phyloP scores from a whole-genome alignment of 768 basidiomycete genomes.

The Gymnopilus junonius region DNA sequence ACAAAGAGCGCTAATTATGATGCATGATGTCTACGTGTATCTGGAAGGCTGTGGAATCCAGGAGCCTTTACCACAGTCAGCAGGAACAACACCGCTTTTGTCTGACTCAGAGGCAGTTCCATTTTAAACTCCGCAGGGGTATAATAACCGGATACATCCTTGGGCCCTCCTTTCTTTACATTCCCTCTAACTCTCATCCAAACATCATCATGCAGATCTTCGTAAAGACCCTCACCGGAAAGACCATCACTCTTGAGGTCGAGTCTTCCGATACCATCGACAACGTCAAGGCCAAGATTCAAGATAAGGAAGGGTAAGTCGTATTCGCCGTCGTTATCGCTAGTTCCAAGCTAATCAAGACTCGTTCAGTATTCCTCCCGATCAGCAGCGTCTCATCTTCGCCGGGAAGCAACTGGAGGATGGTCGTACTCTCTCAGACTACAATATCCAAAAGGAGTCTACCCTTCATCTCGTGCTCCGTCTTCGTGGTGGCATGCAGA shows the following conservation, averaged over 20 bases:
- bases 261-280: constrained; percentile 75
- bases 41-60: constrained; percentile 1
- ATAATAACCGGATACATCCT: constrained; percentile 31
- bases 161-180: constrained; percentile 7
- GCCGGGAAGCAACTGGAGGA: constrained; percentile 88
- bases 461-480: constrained; percentile 60
- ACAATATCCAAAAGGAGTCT: constrained; percentile 70
- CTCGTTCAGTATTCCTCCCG: constrained; percentile 64
- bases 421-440: constrained; percentile 73
- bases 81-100: no score
- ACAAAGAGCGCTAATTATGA: background rate
- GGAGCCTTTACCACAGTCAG: background rate
- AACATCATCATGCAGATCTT: constrained; percentile 83
- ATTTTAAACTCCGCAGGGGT: constrained; percentile 43
- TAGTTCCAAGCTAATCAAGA: constrained; percentile 12
- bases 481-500: constrained; percentile 69
- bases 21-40: background rate
- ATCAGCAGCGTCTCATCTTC: constrained; percentile 81
- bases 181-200: constrained; percentile 15
- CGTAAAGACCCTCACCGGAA: constrained; percentile 81
- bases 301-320: constrained; percentile 83
- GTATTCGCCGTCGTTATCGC: background rate
- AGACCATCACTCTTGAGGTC: constrained; percentile 79
- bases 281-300: constrained; percentile 82
- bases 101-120: constrained; percentile 33